These are phyloP conservation scores for Boletellus ananiceps DNA, from an alignment of 768 basidiomycete species.

Conservation along the genomic window DNA sequence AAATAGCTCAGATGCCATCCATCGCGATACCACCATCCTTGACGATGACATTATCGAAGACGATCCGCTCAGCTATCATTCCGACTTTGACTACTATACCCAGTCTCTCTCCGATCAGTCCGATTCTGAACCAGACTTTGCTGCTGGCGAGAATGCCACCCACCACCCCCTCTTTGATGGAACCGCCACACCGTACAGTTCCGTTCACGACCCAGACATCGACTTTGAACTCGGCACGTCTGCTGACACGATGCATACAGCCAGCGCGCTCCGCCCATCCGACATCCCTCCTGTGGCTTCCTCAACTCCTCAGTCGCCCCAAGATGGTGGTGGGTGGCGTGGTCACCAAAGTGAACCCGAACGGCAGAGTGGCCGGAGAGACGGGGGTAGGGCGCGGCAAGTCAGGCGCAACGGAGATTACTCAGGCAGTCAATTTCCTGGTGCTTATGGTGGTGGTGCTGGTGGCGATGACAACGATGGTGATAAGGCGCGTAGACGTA, in stretches of 20 bases:
- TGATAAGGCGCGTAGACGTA: conserved; percentile 32
- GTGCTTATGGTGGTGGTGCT: conserved; percentile 29
- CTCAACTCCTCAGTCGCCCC: conserved; percentile 8
- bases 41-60: conserved; percentile 16
- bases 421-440: conserved; percentile 18
- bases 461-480: conserved; percentile 37
- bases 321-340: conserved; percentile 18
- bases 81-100: conserved; percentile 35
- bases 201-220: conserved; percentile 22
- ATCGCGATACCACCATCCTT: background rate
- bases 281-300: background rate
- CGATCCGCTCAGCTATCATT: conserved; percentile 33
- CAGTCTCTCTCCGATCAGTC: conserved; percentile 29
- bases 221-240: conserved; percentile 44
- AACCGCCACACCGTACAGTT: conserved; percentile 16
- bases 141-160: conserved; percentile 1
- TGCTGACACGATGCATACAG: conserved; percentile 30
- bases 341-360: conserved; percentile 12
- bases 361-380: conserved; percentile 15
- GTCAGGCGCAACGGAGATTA: conserved; percentile 11
- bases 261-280: background rate
- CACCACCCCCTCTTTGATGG: conserved; percentile 9
- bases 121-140: conserved; percentile 26
- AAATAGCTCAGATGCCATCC: conserved; percentile 17
- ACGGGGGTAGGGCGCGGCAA: conserved; percentile 7